phyloP scores from a whole-genome alignment of 805 yeast genomes.

The Isabelozyma pseudorhagii region DNA sequence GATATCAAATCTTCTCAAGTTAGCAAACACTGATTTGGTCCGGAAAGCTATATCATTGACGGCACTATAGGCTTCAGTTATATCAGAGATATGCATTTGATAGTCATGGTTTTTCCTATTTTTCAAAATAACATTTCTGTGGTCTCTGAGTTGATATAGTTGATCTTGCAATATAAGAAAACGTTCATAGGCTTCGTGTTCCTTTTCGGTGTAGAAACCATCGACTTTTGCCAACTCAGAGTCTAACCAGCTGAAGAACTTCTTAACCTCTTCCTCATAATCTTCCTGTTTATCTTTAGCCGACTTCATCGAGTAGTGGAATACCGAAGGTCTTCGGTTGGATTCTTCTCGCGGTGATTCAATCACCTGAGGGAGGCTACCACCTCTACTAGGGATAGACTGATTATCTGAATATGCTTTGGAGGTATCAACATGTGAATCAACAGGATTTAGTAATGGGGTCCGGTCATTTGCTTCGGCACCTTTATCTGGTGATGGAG shows the following conservation, averaged over 20 bases:
- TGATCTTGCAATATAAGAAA: slow-evolving; percentile 66
- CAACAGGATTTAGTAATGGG: slow-evolving; percentile 17
- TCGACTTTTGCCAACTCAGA: slow-evolving; percentile 58
- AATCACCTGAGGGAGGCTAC: neutral
- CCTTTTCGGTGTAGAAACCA: slow-evolving; percentile 56
- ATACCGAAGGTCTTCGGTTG: slow-evolving; percentile 14
- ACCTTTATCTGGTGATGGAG: neutral
- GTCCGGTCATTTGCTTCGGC: slow-evolving; percentile 18
- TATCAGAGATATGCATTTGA: slow-evolving; percentile 1
- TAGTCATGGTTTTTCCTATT: slow-evolving; percentile 5
- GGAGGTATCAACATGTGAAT: neutral
- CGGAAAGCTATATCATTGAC: slow-evolving; percentile 28
- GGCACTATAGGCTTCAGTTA: slow-evolving; percentile 10
- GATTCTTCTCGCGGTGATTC: neutral
- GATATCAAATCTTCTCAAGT: slow-evolving; percentile 30
- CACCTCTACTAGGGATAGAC: too few relatives aligned
- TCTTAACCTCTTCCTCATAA: slow-evolving; percentile 36
- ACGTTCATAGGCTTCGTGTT: slow-evolving; percentile 57
- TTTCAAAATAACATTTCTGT: slow-evolving; percentile 22
- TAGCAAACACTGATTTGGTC: slow-evolving; percentile 19
- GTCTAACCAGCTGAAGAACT: slow-evolving; percentile 69
- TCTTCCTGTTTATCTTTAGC: slow-evolving; percentile 14
- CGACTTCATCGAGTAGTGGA: slow-evolving; percentile 17
- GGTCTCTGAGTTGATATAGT: slow-evolving; percentile 59
- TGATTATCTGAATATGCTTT: neutral